Percentiles rank a stretch among this genome's conserved stretches.
Conservation (phyloP, 2,329 filamentous ascomycete species). For the Nemania serpens region DNA sequence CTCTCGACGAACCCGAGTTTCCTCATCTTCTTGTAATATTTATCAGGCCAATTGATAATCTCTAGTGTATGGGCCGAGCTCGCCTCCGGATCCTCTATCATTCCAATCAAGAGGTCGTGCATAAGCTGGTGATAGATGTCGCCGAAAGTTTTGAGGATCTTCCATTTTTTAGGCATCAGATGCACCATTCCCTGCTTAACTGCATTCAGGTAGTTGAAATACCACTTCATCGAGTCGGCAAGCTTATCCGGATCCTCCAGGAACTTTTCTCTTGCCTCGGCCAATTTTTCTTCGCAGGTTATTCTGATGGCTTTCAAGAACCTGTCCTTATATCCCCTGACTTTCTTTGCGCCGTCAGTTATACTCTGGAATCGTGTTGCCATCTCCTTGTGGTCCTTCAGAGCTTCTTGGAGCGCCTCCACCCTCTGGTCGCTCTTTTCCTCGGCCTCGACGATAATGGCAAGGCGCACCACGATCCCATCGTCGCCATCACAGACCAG, state of each 20-base stretch:
- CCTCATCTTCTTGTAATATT: conserved; percentile 94
- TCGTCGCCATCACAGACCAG: conserved; percentile 86
- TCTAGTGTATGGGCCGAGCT: conserved; percentile 85
- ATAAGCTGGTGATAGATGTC: conserved; percentile 92
- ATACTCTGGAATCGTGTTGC: conserved; percentile 93
- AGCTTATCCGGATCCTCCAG: conserved; percentile 80
- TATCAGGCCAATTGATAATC: conserved; percentile 93
- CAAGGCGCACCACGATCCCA: conserved; percentile 86
- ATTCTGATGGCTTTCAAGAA: conserved; percentile 81
- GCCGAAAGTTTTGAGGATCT: conserved; percentile 87
- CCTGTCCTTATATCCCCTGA: conserved; percentile 95
- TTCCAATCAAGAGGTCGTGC: conserved; percentile 86
- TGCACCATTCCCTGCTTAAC: conserved; percentile 91
- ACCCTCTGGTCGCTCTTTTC: conserved; percentile 96
- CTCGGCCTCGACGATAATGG: conserved; percentile 90
- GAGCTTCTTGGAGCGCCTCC: conserved; percentile 86
- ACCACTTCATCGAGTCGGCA: conserved; percentile 92
- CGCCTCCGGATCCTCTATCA: conserved; percentile 84
- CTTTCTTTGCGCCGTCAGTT: conserved; percentile 87
- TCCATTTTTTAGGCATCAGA: conserved; percentile 96
- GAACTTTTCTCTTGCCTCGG: conserved; percentile 73
- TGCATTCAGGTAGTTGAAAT: conserved; percentile 95
- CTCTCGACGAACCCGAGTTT: conserved; percentile 81
- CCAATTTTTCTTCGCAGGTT: conserved; percentile 75
- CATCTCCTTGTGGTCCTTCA: conserved; percentile 94